Evolutionary conservation across 768 basidiomycete species (phyloP).

Genomic region (Tremella yokohamensis): DNA sequence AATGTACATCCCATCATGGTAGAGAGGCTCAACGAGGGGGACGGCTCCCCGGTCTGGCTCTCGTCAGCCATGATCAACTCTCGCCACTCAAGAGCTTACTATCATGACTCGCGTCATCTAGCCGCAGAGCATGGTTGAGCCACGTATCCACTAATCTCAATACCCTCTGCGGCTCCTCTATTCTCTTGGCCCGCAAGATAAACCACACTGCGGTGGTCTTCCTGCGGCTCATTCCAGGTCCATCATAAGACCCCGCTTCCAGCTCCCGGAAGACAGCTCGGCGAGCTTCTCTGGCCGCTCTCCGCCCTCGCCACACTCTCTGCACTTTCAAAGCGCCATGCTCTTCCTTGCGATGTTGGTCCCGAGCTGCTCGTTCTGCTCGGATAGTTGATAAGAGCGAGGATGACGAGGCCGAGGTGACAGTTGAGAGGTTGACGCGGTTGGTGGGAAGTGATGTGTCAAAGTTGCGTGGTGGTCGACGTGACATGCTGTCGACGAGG

Average conservation of each 20-base stretch:
- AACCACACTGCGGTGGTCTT: conserved; percentile 7
- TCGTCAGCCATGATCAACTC: no score
- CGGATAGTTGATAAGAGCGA: conserved; percentile 34
- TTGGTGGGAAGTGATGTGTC: conserved; percentile 4
- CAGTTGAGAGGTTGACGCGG: conserved; percentile 46
- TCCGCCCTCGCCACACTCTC: conserved; percentile 39
- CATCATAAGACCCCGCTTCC: conserved; percentile 3
- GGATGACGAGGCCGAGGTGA: conserved; percentile 36
- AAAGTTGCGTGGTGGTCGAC: no score
- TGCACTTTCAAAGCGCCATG: conserved; percentile 35
- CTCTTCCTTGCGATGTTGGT: conserved; percentile 28
- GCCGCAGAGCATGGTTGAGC: neutral
- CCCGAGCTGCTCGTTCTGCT: conserved; percentile 38
- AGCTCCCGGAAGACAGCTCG: conserved; percentile 10
- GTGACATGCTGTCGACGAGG: no score
- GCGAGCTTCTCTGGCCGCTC: conserved; percentile 15
- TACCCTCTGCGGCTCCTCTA: conserved; percentile 9
- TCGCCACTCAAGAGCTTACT: no score
- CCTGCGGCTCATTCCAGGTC: neutral
- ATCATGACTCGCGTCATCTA: no score
- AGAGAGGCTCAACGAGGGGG: no score
- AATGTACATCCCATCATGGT: neutral
- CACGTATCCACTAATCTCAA: conserved; percentile 4
- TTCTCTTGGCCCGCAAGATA: neutral
- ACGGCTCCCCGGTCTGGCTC: no score